Evolutionary conservation across 192 early-diverging fungal species (phyloP), one percentile per base, ranked within the genome.

Genomic region (Coemansia asiatica): DNA sequence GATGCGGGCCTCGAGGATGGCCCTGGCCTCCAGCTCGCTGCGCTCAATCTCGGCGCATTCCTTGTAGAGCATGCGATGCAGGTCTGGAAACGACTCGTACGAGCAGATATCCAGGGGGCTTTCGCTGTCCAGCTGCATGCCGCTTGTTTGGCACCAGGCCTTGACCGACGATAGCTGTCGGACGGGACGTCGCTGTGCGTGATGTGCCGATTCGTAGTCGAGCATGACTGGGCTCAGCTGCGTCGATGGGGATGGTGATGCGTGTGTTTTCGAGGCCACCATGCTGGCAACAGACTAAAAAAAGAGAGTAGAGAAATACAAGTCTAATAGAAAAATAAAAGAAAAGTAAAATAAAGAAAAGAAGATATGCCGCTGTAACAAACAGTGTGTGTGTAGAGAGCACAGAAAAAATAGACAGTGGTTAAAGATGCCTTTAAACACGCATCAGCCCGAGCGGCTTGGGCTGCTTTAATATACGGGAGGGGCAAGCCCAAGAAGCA

Each of bases 41-140:
- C 77, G 77, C 65, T 74, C 72, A 71, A 80, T 80, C 62, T 80
- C 77, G 26, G 77, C 77, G 58, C 77, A 80, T 59, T 80, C 77
- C 26, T 68, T 68, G 2, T 74, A 72, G 36, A 80, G 72, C 6
- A 80, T 68, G 22, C 56, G 61, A 68, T 68, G 77, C 72, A 80
- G 61, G 63, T 80, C 77, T 12, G 77, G 71, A 29, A 80, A 80
- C 23, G 77, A 80, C 68, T 80, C 67, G 66, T 80, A 80, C 5
- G 72, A 67, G 36, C 68, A 56, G 33, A 74, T 47, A 10, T 70
- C 71, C 2, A 62, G 25, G 67, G 68, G 55, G 70, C 64, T 63
- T 21, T 72, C 71, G 40, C 48, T 36, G 25, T 69, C 72, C 21
- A 62, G 50, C 44, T 64, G 70, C 76, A 78, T 60, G 70, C 76